Conservation (phyloP, 163 green algal genomes). For the Botryococcus braunii region DNA sequence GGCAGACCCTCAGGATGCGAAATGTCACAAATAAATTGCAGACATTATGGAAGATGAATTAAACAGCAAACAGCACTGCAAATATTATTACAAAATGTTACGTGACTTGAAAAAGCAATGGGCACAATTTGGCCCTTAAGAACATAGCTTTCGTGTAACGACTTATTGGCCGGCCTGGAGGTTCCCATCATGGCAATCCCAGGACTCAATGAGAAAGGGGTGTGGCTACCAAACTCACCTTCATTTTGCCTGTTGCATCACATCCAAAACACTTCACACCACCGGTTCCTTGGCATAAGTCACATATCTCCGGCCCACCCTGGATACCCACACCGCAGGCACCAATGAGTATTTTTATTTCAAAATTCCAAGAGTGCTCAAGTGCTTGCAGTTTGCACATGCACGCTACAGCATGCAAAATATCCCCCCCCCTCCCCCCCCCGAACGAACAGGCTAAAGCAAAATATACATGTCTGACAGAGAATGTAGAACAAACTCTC, state of each 20-base stretch:
- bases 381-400: not conserved
- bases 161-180: too few species aligned
- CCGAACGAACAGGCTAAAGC: not conserved
- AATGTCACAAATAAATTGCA: too few species aligned
- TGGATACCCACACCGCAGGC: not conserved
- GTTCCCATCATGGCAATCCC: too few species aligned
- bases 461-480: not conserved
- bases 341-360: not conserved
- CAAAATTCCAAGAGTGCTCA: not conserved
- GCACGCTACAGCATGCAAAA: not conserved
- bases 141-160: too few species aligned
- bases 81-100: too few species aligned
- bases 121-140: too few species aligned
- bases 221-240: not conserved
- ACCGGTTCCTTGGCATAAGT: constrained; percentile 5
- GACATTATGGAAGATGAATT: too few species aligned
- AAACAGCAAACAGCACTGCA: too few species aligned
- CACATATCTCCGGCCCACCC: constrained; percentile 8
- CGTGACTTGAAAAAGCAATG: too few species aligned
- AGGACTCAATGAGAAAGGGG: not conserved
- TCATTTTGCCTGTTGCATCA: not conserved
- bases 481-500: not conserved
- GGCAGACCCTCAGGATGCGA: too few species aligned
- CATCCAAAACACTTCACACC: constrained; percentile 10
- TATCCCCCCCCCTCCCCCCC: not conserved